These are phyloP conservation scores for Houttuynia cordata DNA, from an alignment of 164 flowering plant genomes.

Conservation along the genomic window DNA sequence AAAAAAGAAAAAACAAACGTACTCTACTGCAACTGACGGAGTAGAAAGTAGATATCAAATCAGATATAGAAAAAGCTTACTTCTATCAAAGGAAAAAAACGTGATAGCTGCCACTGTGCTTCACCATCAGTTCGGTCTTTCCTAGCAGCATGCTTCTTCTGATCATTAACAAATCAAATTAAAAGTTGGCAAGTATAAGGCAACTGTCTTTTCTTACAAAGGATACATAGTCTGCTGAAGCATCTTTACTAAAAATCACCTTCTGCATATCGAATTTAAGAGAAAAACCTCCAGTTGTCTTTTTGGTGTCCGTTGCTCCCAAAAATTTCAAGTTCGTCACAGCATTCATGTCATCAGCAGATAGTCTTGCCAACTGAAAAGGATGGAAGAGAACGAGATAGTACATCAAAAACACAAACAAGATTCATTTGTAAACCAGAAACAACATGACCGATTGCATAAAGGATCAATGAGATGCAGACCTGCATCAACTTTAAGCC, in stretches of 20 bases:
- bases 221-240: not conserved
- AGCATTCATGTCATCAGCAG: constrained; percentile 74
- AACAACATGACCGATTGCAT: not conserved
- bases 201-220: not conserved
- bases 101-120: constrained; percentile 77
- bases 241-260: constrained; percentile 27
- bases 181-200: not conserved
- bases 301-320: constrained; percentile 48
- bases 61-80: constrained; percentile 18
- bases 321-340: constrained; percentile 71
- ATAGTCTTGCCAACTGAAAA: constrained; percentile 64
- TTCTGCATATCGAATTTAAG: constrained; percentile 81
- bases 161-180: constrained; percentile 9
- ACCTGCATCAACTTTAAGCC: constrained; percentile 92
- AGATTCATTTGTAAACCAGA: not conserved
- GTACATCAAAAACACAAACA: not conserved
- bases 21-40: not conserved
- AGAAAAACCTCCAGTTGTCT: constrained; percentile 55
- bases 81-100: constrained; percentile 95
- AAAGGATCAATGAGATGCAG: constrained; percentile 1
- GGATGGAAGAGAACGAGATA: not conserved
- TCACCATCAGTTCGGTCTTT: constrained; percentile 69
- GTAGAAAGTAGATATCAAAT: too few species aligned
- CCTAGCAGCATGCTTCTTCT: constrained; percentile 72
- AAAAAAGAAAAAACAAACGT: not conserved